A percentile compares a stretch with the other conserved stretches of the same genome.
phyloP scores from a whole-genome alignment of 306 rosid species.

The Rubus idaeus region DNA sequence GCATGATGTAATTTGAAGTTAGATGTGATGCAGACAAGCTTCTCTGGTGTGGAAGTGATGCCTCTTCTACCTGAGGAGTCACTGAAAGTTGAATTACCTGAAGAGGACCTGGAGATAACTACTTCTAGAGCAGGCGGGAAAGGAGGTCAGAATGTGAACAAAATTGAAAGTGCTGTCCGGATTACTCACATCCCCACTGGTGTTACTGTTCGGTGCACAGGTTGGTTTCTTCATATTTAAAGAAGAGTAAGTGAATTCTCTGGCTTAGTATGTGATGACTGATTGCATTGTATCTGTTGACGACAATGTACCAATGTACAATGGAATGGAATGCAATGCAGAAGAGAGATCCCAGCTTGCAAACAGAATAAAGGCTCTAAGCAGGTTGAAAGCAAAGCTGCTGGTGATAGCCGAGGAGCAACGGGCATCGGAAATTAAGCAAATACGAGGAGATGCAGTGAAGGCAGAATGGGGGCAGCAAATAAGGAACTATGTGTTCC shows the following conservation, averaged over 20 bases:
- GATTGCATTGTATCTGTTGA: not conserved
- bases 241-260: not conserved
- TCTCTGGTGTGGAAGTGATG: constrained; percentile 95
- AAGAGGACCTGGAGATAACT: constrained; percentile 87
- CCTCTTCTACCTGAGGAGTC: constrained; percentile 96
- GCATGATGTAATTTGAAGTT: constrained; percentile 10
- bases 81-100: constrained; percentile 79
- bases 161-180: constrained; percentile 96
- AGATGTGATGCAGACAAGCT: constrained; percentile 74
- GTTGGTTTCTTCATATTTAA: constrained; percentile 26
- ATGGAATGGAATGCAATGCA: constrained; percentile 35
- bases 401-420: constrained; percentile 90
- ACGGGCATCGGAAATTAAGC: constrained; percentile 84
- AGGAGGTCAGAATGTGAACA: constrained; percentile 97
- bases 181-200: constrained; percentile 98
- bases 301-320: not conserved
- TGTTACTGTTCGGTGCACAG: constrained; percentile 92
- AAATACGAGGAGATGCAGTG: constrained; percentile 88
- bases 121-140: constrained; percentile 96
- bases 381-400: constrained; percentile 88
- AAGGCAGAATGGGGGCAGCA: constrained; percentile 99
- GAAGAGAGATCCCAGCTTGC: constrained; percentile 94
- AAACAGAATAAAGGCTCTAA: constrained; percentile 77
- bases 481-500: constrained; percentile 90
- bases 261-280: not conserved